These are phyloP conservation scores for Colletotrichum filicis DNA, from an alignment of 2,329 filamentous ascomycete genomes.

Conservation along the genomic window DNA sequence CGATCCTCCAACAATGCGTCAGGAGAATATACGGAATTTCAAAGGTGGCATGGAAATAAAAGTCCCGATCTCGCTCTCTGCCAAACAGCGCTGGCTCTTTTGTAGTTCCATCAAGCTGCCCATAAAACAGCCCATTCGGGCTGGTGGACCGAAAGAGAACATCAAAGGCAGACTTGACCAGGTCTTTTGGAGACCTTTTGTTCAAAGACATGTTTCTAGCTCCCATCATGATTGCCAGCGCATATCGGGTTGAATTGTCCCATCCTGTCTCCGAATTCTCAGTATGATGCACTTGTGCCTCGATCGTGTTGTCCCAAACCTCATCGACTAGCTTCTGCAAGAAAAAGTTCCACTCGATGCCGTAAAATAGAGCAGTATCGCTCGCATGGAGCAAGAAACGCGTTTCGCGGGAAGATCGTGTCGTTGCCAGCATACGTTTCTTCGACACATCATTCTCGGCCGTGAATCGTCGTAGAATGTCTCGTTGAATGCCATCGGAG, in stretches of 20 bases:
- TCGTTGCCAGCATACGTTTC: neutral
- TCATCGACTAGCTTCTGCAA: too few species aligned
- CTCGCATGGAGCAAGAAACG: neutral
- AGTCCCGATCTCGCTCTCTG: too few species aligned
- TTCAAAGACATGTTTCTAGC: fast-evolving
- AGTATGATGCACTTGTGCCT: neutral
- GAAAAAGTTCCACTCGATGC: neutral
- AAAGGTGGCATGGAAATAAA: too few species aligned
- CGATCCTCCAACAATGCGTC: too few species aligned
- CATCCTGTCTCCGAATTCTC: neutral
- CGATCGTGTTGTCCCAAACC: neutral
- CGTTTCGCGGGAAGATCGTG: neutral
- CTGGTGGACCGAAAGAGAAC: too few species aligned
- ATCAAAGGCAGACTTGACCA: too few species aligned
- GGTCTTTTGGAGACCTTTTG: neutral
- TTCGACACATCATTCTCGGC: neutral
- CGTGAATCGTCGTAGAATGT: too few species aligned
- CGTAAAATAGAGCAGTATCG: neutral
- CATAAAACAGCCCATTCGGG: too few species aligned
- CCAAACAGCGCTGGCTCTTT: too few species aligned
- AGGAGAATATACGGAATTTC: too few species aligned
- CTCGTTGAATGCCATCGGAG: too few species aligned
- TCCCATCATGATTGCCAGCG: neutral
- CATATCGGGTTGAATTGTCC: neutral
- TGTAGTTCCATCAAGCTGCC: too few species aligned